These are phyloP conservation scores for Epichloe brachyelytri DNA, from an alignment of 2,329 filamentous ascomycete genomes.

Conservation along the genomic window DNA sequence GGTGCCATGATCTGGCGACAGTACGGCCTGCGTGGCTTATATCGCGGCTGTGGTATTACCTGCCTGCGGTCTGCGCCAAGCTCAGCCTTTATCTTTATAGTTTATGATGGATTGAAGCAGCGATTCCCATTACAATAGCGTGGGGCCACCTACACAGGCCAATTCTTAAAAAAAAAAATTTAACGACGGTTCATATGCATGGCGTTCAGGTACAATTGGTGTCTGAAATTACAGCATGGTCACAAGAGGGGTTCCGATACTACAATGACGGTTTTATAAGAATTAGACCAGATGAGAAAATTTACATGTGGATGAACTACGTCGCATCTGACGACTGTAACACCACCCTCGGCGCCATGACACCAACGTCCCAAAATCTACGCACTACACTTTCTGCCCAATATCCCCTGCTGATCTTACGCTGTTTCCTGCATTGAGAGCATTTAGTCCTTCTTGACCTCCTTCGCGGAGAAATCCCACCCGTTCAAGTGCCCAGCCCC, in stretches of 20 bases:
- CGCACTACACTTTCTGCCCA: too few species aligned
- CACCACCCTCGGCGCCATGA: neutral
- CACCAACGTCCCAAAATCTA: too few species aligned
- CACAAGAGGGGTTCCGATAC: neutral
- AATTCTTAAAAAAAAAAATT: too few species aligned
- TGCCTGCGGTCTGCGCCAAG: conserved; percentile 78
- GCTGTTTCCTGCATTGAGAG: neutral
- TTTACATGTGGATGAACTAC: neutral
- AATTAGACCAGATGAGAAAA: neutral
- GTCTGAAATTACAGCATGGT: neutral
- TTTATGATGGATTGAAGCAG: conserved; percentile 77
- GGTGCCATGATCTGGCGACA: conserved; percentile 64
- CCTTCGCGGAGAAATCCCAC: conserved; percentile 42
- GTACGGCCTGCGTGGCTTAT: conserved; percentile 72
- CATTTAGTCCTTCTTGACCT: conserved; percentile 8
- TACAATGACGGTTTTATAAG: neutral
- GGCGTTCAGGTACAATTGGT: conserved; percentile 4
- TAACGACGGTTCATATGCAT: conserved; percentile 6
- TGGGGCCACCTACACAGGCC: neutral
- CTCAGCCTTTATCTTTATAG: conserved; percentile 95
- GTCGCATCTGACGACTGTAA: neutral
- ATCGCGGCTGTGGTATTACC: conserved; percentile 91
- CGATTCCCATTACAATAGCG: conserved; percentile 40
- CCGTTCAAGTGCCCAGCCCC: conserved; percentile 55
- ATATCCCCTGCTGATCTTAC: too few species aligned